phyloP scores from a whole-genome alignment of 2,329 filamentous ascomycete species.

The Fusarium veterinarium region DNA sequence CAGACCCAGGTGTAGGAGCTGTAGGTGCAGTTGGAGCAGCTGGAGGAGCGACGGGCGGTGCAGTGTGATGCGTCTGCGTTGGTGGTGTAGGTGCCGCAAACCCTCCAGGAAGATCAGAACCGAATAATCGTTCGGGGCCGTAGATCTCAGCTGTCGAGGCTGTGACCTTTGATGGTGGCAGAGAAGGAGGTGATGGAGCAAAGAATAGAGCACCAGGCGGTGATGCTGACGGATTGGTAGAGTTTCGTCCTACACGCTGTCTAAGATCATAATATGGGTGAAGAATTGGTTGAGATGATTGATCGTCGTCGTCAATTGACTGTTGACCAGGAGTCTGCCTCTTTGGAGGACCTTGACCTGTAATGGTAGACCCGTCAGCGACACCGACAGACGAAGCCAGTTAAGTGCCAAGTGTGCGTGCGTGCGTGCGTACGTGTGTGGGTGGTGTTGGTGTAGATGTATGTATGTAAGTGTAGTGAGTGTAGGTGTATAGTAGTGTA shows the following conservation, averaged over 20 bases:
- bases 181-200: constrained; percentile 55
- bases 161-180: constrained; percentile 38
- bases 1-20: constrained; percentile 27
- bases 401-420: background rate
- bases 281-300: constrained; percentile 41
- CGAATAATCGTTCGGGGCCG: constrained; percentile 56
- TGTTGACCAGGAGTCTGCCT: constrained; percentile 33
- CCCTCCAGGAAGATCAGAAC: constrained; percentile 44
- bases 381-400: constrained; percentile 30
- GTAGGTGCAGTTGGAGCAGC: constrained; percentile 21
- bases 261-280: constrained; percentile 43
- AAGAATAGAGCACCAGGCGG: constrained; percentile 50
- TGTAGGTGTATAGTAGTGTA: constrained; percentile 2
- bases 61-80: constrained; percentile 22
- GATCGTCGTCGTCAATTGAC: constrained; percentile 41
- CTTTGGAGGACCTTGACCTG: constrained; percentile 43
- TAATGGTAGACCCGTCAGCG: constrained; percentile 30
- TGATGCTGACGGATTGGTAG: constrained; percentile 43
- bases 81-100: constrained; percentile 37
- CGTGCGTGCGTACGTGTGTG: background rate
- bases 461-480: background rate
- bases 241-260: constrained; percentile 35
- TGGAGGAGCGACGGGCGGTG: constrained; percentile 14
- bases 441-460: constrained; percentile 1
- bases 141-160: constrained; percentile 56